phyloP scores from a whole-genome alignment of 139 green algal species.

The Chlorella sp. region DNA sequence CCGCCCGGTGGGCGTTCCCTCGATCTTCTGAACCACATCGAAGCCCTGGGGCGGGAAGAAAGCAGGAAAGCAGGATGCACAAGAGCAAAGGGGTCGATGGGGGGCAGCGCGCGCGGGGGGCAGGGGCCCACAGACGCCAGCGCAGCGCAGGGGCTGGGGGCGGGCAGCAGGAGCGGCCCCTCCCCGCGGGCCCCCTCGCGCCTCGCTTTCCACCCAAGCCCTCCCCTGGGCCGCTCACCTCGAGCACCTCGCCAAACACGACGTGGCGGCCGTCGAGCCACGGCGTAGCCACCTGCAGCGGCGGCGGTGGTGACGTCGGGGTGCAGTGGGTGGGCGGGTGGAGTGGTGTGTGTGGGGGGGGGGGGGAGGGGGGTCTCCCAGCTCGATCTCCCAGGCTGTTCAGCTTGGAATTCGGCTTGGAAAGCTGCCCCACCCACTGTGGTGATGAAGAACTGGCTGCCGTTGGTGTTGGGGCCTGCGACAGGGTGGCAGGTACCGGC shows the following conservation, averaged over 20 bases:
- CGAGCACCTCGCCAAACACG: slow-evolving; percentile 91
- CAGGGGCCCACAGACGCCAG: too few relatives aligned
- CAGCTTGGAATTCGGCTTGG: not conserved
- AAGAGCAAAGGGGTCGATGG: not conserved
- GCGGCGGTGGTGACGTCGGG: not conserved
- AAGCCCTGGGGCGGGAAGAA: too few relatives aligned
- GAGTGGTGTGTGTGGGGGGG: too few relatives aligned
- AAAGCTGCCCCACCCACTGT: slow-evolving; percentile 47
- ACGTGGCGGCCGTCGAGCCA: slow-evolving; percentile 74
- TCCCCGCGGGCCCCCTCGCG: too few relatives aligned
- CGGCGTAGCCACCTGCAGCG: slow-evolving; percentile 49
- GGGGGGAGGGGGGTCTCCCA: too few relatives aligned
- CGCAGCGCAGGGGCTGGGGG: too few relatives aligned
- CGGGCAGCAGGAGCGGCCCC: too few relatives aligned
- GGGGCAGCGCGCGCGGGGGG: not conserved
- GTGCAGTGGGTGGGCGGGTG: not conserved
- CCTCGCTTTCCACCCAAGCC: too few relatives aligned
- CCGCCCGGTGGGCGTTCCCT: slow-evolving; percentile 38
- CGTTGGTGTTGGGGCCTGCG: slow-evolving; percentile 81
- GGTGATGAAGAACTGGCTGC: slow-evolving; percentile 89
- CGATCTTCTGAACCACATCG: slow-evolving; percentile 56
- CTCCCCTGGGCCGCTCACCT: not conserved
- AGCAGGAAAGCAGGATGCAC: too few relatives aligned
- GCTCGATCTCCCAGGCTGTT: too few relatives aligned
- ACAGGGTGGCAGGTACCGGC: too few relatives aligned